A percentile compares a stretch with the other conserved stretches of the same genome.
Evolutionary conservation across 2,329 filamentous ascomycete species (phyloP).

Genomic region (Penicillium palitans): DNA sequence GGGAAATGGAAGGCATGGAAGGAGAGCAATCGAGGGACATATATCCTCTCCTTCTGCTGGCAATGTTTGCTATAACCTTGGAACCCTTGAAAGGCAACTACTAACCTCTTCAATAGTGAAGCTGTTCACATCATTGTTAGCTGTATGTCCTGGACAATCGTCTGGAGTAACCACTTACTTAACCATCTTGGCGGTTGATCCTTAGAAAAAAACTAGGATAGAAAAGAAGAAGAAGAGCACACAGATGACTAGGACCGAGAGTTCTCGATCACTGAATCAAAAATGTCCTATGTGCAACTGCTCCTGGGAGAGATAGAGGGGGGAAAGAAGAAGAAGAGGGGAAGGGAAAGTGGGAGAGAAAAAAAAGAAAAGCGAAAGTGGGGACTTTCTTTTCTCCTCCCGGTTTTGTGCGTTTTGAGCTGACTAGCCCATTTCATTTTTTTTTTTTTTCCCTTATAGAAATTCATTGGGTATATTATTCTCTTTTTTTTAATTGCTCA

Average conservation of each 20-base stretch:
- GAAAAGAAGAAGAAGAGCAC: constrained; percentile 37
- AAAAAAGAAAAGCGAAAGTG: constrained; percentile 31
- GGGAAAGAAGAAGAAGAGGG: constrained; percentile 32
- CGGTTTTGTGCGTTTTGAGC: constrained; percentile 27
- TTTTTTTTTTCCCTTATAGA: neutral
- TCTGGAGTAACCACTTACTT: constrained; percentile 70
- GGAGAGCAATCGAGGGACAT: neutral
- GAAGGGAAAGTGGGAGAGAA: constrained; percentile 33
- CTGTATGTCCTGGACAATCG: neutral
- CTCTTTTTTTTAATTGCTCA: neutral
- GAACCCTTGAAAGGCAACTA: constrained; percentile 15
- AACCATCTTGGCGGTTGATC: constrained; percentile 91
- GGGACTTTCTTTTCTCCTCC: constrained; percentile 25
- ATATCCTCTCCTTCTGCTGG: neutral
- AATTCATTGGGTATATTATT: too few species aligned
- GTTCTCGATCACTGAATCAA: constrained; percentile 45
- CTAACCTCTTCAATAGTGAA: constrained; percentile 93
- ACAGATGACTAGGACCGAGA: constrained; percentile 46
- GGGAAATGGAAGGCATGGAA: neutral
- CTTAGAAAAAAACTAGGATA: constrained; percentile 38
- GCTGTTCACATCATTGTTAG: constrained; percentile 52
- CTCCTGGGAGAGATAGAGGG: constrained; percentile 35
- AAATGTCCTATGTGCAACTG: constrained; percentile 42
- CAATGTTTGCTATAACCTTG: neutral
- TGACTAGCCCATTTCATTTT: constrained; percentile 5